Conservation (phyloP, 441 rosid genomes). For the Syzygium syzygioides region DNA sequence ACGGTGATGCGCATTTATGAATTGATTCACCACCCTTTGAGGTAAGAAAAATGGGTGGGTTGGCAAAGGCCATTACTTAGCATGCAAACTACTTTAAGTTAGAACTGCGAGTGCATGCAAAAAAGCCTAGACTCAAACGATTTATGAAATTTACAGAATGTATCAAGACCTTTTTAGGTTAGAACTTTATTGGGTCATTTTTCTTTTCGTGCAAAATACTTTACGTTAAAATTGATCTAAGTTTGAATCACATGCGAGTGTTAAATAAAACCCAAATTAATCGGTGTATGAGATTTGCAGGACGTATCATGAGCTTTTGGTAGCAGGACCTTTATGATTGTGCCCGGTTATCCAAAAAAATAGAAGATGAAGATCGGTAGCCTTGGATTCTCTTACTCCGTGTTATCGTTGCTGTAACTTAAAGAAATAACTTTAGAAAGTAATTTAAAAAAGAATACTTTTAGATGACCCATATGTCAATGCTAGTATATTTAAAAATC, state of each 20-base stretch:
- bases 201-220: too few relatives aligned
- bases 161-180: neutral
- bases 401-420: neutral
- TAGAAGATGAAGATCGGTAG: neutral
- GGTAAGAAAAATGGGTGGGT: neutral
- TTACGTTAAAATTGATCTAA: fast-evolving
- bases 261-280: neutral
- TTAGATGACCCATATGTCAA: neutral
- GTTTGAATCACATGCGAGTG: neutral
- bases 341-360: neutral
- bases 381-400: neutral
- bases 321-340: neutral
- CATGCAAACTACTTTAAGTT: neutral
- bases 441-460: neutral
- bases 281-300: neutral
- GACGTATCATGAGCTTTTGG: neutral
- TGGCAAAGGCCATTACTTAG: neutral
- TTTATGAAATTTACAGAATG: neutral
- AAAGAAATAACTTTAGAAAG: neutral
- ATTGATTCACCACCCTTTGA: neutral
- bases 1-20: neutral
- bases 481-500: neutral
- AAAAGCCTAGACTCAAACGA: neutral
- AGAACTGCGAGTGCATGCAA: neutral
- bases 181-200: neutral